Conservation (phyloP, 2,329 filamentous ascomycete genomes). For the Metarhizium anisopliae region DNA sequence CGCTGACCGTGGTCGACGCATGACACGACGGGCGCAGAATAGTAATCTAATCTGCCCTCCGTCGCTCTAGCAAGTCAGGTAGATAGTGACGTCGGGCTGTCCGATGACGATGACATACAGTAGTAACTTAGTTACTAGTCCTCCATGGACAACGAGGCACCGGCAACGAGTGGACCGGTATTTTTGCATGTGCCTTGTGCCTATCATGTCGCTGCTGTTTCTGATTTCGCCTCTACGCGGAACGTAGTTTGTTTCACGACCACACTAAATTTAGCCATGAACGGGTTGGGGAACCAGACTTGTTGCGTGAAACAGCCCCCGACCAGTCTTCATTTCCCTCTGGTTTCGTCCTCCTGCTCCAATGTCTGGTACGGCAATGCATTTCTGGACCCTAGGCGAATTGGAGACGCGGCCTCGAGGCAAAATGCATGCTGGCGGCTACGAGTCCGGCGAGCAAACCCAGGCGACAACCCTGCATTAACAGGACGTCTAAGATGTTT, state of each 20-base stretch:
- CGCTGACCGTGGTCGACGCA: neutral
- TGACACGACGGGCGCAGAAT: neutral
- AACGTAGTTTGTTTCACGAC: neutral
- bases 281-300: neutral
- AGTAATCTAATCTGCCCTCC: neutral
- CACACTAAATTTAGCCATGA: neutral
- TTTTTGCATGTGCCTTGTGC: neutral
- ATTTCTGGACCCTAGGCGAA: neutral
- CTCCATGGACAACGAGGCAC: neutral
- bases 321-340: neutral
- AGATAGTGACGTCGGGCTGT: neutral
- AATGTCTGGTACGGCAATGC: neutral
- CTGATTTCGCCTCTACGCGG: neutral
- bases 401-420: neutral
- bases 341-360: neutral
- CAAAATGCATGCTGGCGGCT: neutral
- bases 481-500: neutral
- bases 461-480: neutral
- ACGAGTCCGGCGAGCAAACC: too few species aligned
- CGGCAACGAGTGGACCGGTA: neutral
- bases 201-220: neutral
- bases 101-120: neutral
- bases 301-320: neutral
- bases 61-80: neutral
- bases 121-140: too few species aligned